phyloP scores from a whole-genome alignment of 257 asterid species.

The Ajuga chamaepitys region DNA sequence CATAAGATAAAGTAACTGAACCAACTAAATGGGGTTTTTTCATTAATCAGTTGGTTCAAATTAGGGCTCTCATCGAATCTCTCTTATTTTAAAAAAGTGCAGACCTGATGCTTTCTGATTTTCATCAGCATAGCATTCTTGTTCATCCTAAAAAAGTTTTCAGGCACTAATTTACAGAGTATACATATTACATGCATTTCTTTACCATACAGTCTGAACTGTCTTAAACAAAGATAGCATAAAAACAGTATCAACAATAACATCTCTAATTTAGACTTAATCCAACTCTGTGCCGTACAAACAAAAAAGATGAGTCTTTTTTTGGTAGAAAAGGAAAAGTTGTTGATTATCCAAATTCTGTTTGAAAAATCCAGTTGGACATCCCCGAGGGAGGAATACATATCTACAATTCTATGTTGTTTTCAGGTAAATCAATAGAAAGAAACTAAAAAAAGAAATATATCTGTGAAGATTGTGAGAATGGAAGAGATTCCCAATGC shows the following conservation, averaged over 20 bases:
- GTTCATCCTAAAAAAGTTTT: background rate
- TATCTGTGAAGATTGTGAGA: too few species aligned
- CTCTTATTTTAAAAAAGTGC: background rate
- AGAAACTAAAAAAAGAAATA: background rate
- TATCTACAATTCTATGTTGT: background rate
- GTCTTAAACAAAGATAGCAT: background rate
- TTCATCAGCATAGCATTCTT: background rate
- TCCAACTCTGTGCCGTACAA: too few species aligned
- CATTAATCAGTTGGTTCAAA: background rate
- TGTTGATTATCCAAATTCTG: too few species aligned
- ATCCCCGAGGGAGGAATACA: background rate
- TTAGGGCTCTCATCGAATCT: background rate
- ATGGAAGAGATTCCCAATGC: too few species aligned
- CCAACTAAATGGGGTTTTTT: background rate
- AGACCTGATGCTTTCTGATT: background rate
- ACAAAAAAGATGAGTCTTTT: too few species aligned
- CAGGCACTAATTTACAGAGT: background rate
- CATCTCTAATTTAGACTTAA: background rate
- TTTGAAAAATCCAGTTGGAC: background rate
- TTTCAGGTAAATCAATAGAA: background rate
- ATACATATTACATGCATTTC: background rate
- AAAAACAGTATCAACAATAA: background rate
- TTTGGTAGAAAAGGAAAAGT: too few species aligned
- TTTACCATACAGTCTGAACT: too few species aligned
- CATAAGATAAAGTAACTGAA: constrained; percentile 4